Conservation (phyloP, 1,139 yeast genomes). For the Sugiyamaella novakii region DNA sequence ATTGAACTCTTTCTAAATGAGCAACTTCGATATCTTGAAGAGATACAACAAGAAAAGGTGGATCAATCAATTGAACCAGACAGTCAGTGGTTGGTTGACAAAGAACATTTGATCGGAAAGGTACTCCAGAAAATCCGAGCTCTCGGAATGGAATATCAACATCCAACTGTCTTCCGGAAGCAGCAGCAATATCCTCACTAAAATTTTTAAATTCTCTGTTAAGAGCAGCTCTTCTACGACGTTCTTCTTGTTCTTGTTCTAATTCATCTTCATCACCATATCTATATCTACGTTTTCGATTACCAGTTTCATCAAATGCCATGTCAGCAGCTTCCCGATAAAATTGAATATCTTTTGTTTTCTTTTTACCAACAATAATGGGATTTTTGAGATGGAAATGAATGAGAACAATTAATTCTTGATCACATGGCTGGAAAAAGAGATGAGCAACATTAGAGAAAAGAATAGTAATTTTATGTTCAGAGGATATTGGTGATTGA, state of each 20-base stretch:
- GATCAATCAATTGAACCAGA: conserved; percentile 88
- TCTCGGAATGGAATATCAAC: conserved; percentile 95
- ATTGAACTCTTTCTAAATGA: conserved; percentile 94
- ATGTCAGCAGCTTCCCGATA: conserved; percentile 96
- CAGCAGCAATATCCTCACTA: conserved; percentile 88
- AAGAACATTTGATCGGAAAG: conserved; percentile 88
- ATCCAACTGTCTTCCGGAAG: conserved; percentile 70
- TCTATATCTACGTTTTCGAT: conserved; percentile 82
- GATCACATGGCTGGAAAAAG: conserved; percentile 94
- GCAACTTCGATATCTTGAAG: conserved; percentile 92
- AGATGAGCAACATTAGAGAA: conserved; percentile 90
- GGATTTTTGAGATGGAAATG: conserved; percentile 94
- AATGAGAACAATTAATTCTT: conserved; percentile 87
- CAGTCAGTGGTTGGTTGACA: conserved; percentile 98
- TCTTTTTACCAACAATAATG: conserved; percentile 92
- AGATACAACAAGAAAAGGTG: conserved; percentile 91
- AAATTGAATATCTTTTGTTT: conserved; percentile 93
- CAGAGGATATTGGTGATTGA: conserved; percentile 75
- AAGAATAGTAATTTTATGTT: conserved; percentile 83
- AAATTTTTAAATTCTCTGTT: conserved; percentile 90
- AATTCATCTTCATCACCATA: conserved; percentile 98
- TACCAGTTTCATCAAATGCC: conserved; percentile 97
- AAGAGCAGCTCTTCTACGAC: conserved; percentile 84
- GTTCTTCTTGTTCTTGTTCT: conserved; percentile 98
- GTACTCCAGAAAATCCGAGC: conserved; percentile 96